These are phyloP conservation scores for Tolypocladium album DNA, from an alignment of 2,329 filamentous ascomycete species.

Conservation along the genomic window DNA sequence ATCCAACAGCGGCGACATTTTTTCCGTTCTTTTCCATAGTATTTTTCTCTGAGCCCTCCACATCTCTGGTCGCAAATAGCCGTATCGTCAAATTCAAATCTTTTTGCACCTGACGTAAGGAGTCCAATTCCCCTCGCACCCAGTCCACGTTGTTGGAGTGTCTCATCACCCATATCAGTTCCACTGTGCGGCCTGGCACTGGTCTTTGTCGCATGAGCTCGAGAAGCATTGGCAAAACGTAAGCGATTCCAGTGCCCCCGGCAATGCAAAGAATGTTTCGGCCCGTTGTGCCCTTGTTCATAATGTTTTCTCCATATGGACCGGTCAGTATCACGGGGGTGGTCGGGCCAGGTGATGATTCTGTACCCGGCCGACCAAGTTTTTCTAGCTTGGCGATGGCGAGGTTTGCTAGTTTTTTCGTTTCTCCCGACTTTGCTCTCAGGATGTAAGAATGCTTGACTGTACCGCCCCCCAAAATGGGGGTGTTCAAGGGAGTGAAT, in stretches of 20 bases:
- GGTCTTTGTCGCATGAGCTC: constrained; percentile 28
- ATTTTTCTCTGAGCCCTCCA: constrained; percentile 2
- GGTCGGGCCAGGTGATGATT: constrained; percentile 13
- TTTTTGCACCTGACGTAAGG: constrained; percentile 26
- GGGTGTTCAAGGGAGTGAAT: constrained; percentile 52
- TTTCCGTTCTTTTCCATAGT: constrained; percentile 5
- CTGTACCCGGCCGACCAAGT: constrained; percentile 1
- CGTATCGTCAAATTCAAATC: constrained; percentile 37
- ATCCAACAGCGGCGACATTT: constrained; percentile 9
- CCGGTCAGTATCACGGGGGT: constrained; percentile 51
- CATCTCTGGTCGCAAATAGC: constrained; percentile 49
- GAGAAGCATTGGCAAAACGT: constrained; percentile 25
- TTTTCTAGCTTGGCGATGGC: constrained; percentile 24
- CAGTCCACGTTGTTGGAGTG: constrained; percentile 43
- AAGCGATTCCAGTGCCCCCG: constrained; percentile 29
- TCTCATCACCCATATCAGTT: constrained; percentile 57
- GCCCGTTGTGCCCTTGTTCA: constrained; percentile 26
- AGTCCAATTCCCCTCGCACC: constrained; percentile 44
- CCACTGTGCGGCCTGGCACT: constrained; percentile 34
- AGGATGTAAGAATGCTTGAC: constrained; percentile 46
- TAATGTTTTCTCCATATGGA: constrained; percentile 47
- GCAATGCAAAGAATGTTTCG: constrained; percentile 29
- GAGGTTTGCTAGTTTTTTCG: constrained; percentile 39
- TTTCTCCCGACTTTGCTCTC: constrained; percentile 49
- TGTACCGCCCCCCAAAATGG: constrained; percentile 25